These are phyloP conservation scores for Trichosporon sp. DNA, from an alignment of 1,284 basidiomycete species.

Conservation along the genomic window DNA sequence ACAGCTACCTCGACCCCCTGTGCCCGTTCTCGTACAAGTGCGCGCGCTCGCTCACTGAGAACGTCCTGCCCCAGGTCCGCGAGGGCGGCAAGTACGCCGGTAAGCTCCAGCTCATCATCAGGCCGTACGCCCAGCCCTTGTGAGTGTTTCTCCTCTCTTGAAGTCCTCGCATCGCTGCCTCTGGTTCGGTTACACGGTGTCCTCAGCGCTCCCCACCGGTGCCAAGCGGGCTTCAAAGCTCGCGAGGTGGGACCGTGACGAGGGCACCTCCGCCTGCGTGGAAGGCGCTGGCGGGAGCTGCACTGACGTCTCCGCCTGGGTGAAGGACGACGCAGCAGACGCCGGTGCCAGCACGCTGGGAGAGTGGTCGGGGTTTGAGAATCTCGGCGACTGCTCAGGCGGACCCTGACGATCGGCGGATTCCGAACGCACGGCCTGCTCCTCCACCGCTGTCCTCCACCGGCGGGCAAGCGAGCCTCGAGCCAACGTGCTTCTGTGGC, in stretches of 20 bases:
- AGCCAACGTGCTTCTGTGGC: background rate
- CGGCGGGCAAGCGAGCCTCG: background rate
- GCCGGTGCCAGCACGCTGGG: background rate
- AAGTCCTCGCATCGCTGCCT: background rate
- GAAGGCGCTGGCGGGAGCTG: background rate
- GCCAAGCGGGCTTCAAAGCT: too few species aligned
- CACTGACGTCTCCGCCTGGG: background rate
- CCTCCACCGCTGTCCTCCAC: background rate
- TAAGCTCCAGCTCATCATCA: constrained; percentile 71
- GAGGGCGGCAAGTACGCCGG: constrained; percentile 66
- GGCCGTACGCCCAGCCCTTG: constrained; percentile 70
- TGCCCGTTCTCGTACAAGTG: constrained; percentile 66
- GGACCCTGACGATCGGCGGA: background rate
- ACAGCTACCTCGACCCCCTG: constrained; percentile 63
- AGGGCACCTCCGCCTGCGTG: background rate
- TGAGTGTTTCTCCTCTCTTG: constrained; percentile 26
- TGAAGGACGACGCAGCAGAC: background rate
- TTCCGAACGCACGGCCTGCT: background rate
- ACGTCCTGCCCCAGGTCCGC: constrained; percentile 47
- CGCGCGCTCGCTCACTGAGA: constrained; percentile 43
- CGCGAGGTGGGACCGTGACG: too few species aligned
- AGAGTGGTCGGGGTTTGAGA: background rate
- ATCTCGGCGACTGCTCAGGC: background rate
- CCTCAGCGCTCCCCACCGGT: too few species aligned
- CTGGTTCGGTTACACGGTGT: too few species aligned